Base-by-base conservation (phyloP, 2,329 filamentous ascomycete genomes). In the Penicillium sp. region DNA sequence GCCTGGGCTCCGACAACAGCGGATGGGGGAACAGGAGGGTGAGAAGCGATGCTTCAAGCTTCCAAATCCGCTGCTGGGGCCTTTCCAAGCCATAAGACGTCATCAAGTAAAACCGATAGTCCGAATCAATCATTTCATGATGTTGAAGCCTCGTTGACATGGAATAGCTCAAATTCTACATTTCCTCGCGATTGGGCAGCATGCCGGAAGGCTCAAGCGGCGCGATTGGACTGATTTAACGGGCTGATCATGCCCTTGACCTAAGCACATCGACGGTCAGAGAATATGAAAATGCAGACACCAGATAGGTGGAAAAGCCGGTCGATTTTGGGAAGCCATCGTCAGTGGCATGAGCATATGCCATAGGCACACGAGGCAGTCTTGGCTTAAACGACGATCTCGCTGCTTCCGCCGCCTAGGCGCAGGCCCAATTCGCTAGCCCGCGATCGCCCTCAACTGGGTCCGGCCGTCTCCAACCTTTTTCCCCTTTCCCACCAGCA, bases 371-470 rank as follows among this genome's bases (percentile, higher is more conserved):
- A 58, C 45, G 51, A 51, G 12, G 49, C n/a, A 45, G 47, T 49
- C 50, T 56, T 55, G 54, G 50, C 56, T 37, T 28, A 35, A 35
- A 28, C 49, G 55, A 38, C 49, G 59, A 63, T 63, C 57, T 55
- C 52, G 49, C 20, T 56, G n/a, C 42, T 53, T 53, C 48, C 54
- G 52, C 48, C 49, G 54, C 50, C 56, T 45, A 42, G 56, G 50
- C 43, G 37, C 54, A 55, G 34, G 54, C 51, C 53, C 38, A 60
- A 43, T 15, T 34, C 57, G 58, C 49, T 52, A 39, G 49, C 41
- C 22, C 20, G 37, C 57, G 61, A 65, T 65, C 61, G 57, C 42
- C 59, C 49, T 34, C 38, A 47, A 45, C 49, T 48, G 54, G 59
- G 42, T 45, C 52, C 56, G 55, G 52, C 38, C 55, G 54, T 59